Evolutionary conservation across 1,284 basidiomycete genomes (phyloP), one percentile per base, ranked within the genome.

Genomic region (Kwoniella shivajii): DNA sequence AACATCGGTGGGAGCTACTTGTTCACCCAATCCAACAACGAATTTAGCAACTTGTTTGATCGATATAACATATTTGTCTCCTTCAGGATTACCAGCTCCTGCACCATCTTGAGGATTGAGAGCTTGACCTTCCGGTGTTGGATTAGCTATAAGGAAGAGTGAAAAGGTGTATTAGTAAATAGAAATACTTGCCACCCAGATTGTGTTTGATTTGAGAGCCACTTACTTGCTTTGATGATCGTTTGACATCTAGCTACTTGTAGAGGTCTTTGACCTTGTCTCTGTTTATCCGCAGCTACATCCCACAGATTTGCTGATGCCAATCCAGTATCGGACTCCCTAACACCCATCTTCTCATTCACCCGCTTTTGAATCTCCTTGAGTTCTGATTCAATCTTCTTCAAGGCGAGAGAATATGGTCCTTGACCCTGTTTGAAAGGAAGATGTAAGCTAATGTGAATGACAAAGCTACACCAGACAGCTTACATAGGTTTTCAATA

Each of bases 1-100:
- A 56, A 99, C 93, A 80, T 99, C 96, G 6, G 94, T 97, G 2
- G 94, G 92, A 26, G 96, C 92, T 1, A 99, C 92, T 51, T 92
- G 87, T 66, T 99, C 96, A 22, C 94, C 94, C 13, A 99, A 82
- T 9, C 93, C 94, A 36, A 99, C 96, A 14, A 99, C 96, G 74
- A 98, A 99, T 80, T 99, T 99, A 29, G 96, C 96, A 71, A 99
- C 97, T 81, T 99, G 96, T 80, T 98, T 97, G 79, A 99, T 94
- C 77, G 97, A 97, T 80, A 99, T 99, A 68, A 99, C 92, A 78
- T 99, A 99, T 80, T 97, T 94, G 81, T 98, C 94, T 70, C 93
- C 92, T 74, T 98, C 95, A 73, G 77, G 75, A 48, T 76, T 78
- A 11, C 78, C 76, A 9, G 72, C 78, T 11, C 76, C 75, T 2